Percentiles rank a stretch among this genome's conserved stretches.
phyloP scores from a whole-genome alignment of 2,329 filamentous ascomycete genomes.

The Pestalotiopsis sp. region DNA sequence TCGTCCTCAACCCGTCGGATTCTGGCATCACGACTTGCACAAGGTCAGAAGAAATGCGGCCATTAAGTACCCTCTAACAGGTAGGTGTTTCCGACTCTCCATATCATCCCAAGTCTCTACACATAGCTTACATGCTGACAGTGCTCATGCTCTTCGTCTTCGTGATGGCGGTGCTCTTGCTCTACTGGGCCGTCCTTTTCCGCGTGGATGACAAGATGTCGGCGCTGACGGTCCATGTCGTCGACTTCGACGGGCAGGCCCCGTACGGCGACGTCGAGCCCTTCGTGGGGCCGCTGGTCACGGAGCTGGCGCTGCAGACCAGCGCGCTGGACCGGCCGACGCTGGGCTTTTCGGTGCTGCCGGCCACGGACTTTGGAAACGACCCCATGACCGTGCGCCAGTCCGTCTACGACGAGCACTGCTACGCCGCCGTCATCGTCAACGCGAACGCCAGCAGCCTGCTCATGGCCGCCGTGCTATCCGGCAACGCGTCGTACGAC shows the following conservation, averaged over 20 bases:
- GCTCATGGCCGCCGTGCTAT: constrained; percentile 52
- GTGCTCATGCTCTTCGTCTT: constrained; percentile 54
- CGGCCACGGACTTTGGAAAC: constrained; percentile 52
- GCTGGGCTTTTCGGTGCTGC: constrained; percentile 50
- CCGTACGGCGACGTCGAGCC: constrained; percentile 50
- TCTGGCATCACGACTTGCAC: constrained; percentile 39
- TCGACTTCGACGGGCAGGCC: constrained; percentile 62
- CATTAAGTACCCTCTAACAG: constrained; percentile 25
- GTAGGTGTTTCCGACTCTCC: constrained; percentile 13
- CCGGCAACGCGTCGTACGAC: constrained; percentile 59
- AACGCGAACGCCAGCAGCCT: constrained; percentile 62
- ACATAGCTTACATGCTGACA: constrained; percentile 15
- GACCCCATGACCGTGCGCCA: constrained; percentile 57
- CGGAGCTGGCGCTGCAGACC: constrained; percentile 43
- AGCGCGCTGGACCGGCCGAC: constrained; percentile 34
- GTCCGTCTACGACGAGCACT: constrained; percentile 57
- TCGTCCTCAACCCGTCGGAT: constrained; percentile 38
- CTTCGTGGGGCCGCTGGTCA: constrained; percentile 57
- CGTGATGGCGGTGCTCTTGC: constrained; percentile 54
- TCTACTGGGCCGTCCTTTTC: constrained; percentile 63
- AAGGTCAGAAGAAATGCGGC: constrained; percentile 28
- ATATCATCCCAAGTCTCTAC: background rate
- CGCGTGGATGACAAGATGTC: constrained; percentile 47
- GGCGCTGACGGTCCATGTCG: constrained; percentile 54
- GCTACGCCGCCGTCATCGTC: constrained; percentile 62